Evolutionary conservation across 179 eudicot genomes (phyloP).

Genomic region (Beta corolliflora): DNA sequence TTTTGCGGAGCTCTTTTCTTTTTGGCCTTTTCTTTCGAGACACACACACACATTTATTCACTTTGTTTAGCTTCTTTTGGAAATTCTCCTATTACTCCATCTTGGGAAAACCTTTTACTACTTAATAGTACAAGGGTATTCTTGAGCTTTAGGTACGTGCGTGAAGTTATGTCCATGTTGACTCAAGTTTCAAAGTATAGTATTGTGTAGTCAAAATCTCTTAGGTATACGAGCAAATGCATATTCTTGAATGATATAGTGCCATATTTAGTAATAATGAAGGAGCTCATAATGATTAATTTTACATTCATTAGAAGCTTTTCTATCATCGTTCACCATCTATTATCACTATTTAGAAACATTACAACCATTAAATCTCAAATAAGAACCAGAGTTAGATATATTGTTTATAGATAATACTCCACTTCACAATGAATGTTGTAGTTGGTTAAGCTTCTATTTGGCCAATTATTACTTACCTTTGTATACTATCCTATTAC

Average conservation of each 20-base stretch:
- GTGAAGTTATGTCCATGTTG: neutral
- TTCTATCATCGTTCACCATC: too few relatives aligned
- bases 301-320: too few relatives aligned
- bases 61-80: slow-evolving; percentile 15
- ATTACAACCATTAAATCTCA: too few relatives aligned
- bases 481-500: too few relatives aligned
- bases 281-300: too few relatives aligned
- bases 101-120: neutral
- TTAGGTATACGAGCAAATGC: neutral
- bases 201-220: neutral
- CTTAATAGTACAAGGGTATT: neutral
- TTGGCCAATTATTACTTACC: too few relatives aligned
- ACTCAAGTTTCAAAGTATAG: slow-evolving; percentile 2
- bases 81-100: neutral
- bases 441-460: too few relatives aligned
- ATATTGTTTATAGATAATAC: too few relatives aligned
- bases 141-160: neutral
- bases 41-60: neutral
- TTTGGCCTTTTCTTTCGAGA: slow-evolving; percentile 31
- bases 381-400: too few relatives aligned
- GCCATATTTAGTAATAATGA: too few relatives aligned
- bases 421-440: too few relatives aligned
- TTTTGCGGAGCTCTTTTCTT: slow-evolving; percentile 27
- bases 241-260: neutral
- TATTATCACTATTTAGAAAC: too few relatives aligned